Evolutionary conservation across 2,329 filamentous ascomycete species (phyloP).

Genomic region (Ophiostoma australiae): DNA sequence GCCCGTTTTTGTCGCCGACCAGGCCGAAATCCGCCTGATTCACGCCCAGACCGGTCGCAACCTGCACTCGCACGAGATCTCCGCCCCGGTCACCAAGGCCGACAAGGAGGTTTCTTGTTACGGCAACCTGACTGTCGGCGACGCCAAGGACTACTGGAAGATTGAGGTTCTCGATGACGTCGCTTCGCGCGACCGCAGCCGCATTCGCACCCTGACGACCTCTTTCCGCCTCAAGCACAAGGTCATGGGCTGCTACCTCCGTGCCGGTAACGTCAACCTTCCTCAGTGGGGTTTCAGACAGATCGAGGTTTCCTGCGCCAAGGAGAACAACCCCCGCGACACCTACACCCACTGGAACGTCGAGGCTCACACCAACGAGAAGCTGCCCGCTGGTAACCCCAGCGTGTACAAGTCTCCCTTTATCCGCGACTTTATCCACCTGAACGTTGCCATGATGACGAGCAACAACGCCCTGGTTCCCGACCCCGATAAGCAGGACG

Average conservation of each 20-base stretch:
- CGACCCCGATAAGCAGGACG: slow-evolving; percentile 97
- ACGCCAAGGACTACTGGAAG: slow-evolving; percentile 96
- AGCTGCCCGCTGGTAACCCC: slow-evolving; percentile 80
- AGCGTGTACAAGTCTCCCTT: slow-evolving; percentile 95
- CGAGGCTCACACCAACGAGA: slow-evolving; percentile 90
- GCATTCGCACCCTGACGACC: slow-evolving; percentile 85
- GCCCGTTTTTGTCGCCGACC: slow-evolving; percentile 72
- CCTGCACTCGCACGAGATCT: slow-evolving; percentile 86
- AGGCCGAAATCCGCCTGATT: slow-evolving; percentile 75
- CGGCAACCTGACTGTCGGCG: slow-evolving; percentile 89
- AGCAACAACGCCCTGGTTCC: slow-evolving; percentile 98
- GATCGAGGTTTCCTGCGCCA: slow-evolving; percentile 93
- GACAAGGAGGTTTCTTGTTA: slow-evolving; percentile 94
- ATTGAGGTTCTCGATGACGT: slow-evolving; percentile 89
- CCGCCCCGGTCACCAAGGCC: slow-evolving; percentile 81
- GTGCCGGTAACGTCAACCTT: slow-evolving; percentile 90
- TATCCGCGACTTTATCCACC: slow-evolving; percentile 92
- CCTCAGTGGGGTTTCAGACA: slow-evolving; percentile 99
- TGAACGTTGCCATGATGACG: slow-evolving; percentile 99
- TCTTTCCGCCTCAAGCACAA: slow-evolving; percentile 83
- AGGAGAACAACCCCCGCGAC: slow-evolving; percentile 86
- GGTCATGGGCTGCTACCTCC: slow-evolving; percentile 82
- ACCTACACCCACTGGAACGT: slow-evolving; percentile 99
- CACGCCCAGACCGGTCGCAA: slow-evolving; percentile 96
- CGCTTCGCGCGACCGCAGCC: slow-evolving; percentile 76